phyloP scores from a whole-genome alignment of 768 basidiomycete species.

The Candolleomyces aberdarensis region DNA sequence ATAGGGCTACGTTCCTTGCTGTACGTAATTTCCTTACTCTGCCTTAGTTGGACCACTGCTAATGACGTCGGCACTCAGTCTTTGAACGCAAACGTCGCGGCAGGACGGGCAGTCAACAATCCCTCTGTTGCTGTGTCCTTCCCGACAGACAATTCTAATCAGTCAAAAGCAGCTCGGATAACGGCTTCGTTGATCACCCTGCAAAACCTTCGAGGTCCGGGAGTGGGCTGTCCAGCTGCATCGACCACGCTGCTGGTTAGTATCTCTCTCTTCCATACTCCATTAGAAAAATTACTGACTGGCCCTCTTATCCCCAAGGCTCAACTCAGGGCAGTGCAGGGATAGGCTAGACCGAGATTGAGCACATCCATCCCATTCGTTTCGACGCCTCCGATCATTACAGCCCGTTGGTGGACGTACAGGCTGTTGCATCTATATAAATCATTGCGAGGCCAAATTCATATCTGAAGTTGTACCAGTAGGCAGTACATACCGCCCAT shows the following conservation, averaged over 20 bases:
- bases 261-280: conserved; percentile 26
- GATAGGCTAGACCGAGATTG: not conserved
- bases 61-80: conserved; percentile 19
- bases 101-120: conserved; percentile 64
- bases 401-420: too few relatives aligned
- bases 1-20: conserved; percentile 45
- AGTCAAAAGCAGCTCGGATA: conserved; percentile 55
- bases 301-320: conserved; percentile 12
- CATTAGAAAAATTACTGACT: not conserved
- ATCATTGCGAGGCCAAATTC: too few relatives aligned
- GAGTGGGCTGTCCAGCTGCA: conserved; percentile 64
- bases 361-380: too few relatives aligned
- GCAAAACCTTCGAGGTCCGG: conserved; percentile 69
- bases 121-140: conserved; percentile 52
- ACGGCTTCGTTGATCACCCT: conserved; percentile 58
- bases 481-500: not conserved
- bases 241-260: conserved; percentile 45
- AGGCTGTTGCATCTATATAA: too few relatives aligned
- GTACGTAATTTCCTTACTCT: conserved; percentile 25
- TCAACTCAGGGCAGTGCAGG: conserved; percentile 25
- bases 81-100: conserved; percentile 55
- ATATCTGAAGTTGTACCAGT: not conserved
- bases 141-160: conserved; percentile 57
- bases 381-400: too few relatives aligned
- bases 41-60: not conserved